Percentiles rank a stretch among this genome's conserved stretches.
phyloP scores from a whole-genome alignment of 306 rosid species.

The Ochetophila trinervis region DNA sequence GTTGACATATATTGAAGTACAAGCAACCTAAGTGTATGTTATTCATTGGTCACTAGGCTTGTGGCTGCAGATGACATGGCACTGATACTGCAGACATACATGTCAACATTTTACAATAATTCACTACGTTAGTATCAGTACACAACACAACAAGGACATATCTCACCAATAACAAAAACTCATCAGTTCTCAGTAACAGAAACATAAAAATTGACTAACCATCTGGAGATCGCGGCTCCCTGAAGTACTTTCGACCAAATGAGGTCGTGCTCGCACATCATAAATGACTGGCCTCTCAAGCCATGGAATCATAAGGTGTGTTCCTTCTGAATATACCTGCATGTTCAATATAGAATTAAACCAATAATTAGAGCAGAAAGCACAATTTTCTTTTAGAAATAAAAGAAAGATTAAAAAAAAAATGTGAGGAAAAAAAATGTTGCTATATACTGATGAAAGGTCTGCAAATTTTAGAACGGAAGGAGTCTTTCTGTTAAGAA shows the following conservation, averaged over 20 bases:
- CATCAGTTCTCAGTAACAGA: neutral
- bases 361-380: no score
- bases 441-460: neutral
- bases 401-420: neutral
- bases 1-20: neutral
- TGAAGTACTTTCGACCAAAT: slow-evolving; percentile 85
- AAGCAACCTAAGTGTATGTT: neutral
- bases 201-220: slow-evolving; percentile 36
- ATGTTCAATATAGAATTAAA: slow-evolving; percentile 14
- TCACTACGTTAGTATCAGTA: neutral
- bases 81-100: neutral
- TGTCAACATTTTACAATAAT: neutral
- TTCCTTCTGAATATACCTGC: slow-evolving; percentile 96
- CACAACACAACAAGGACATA: neutral
- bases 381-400: neutral
- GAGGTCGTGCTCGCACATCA: slow-evolving; percentile 93
- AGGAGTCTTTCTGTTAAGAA: no score
- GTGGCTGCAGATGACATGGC: neutral
- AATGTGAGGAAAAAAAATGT: neutral
- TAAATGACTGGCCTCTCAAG: slow-evolving; percentile 92
- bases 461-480: neutral
- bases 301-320: slow-evolving; percentile 82
- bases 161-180: no score
- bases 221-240: slow-evolving; percentile 97
- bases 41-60: neutral